Percentiles rank a stretch among this genome's conserved stretches.
Evolutionary conservation across 2,329 filamentous ascomycete genomes (phyloP).

Genomic region (Cladosporium sp.): DNA sequence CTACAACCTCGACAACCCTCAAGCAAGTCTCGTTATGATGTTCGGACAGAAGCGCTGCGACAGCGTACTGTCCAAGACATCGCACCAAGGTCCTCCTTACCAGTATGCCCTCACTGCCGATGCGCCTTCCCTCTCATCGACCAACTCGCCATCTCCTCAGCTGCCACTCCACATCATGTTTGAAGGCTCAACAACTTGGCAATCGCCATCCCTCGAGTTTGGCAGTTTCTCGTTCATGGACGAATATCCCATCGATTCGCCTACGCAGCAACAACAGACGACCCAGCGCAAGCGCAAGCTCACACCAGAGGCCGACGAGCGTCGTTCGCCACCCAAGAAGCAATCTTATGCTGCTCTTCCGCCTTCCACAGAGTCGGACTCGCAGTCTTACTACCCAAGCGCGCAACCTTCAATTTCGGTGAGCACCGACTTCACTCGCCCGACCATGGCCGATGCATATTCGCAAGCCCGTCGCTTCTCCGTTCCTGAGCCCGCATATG

Average conservation of each 20-base stretch:
- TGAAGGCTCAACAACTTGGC: constrained; percentile 34
- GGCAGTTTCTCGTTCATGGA: constrained; percentile 56
- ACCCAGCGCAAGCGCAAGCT: constrained; percentile 52
- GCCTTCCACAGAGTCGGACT: constrained; percentile 29
- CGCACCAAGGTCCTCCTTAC: constrained; percentile 54
- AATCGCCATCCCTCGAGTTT: constrained; percentile 47
- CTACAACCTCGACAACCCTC: constrained; percentile 63
- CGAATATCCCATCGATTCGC: constrained; percentile 22
- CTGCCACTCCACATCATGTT: constrained; percentile 58
- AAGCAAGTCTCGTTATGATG: constrained; percentile 53
- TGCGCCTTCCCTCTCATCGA: constrained; percentile 61
- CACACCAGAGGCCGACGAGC: constrained; percentile 46
- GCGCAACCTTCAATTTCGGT: constrained; percentile 32
- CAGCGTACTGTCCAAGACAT: constrained; percentile 57
- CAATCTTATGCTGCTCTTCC: constrained; percentile 33
- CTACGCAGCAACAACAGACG: constrained; percentile 20
- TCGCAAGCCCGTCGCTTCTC: constrained; percentile 37
- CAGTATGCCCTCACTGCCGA: constrained; percentile 69
- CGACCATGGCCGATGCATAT: constrained; percentile 32
- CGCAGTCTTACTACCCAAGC: constrained; percentile 28
- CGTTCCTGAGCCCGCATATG: constrained; percentile 30
- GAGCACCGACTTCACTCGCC: constrained; percentile 33
- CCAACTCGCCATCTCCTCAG: constrained; percentile 50
- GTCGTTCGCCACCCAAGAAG: constrained; percentile 44
- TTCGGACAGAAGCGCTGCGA: constrained; percentile 75